Evolutionary conservation across 768 basidiomycete genomes (phyloP), one percentile per base, ranked within the genome.

Genomic region (Naganishia vaughanmartiniae): DNA sequence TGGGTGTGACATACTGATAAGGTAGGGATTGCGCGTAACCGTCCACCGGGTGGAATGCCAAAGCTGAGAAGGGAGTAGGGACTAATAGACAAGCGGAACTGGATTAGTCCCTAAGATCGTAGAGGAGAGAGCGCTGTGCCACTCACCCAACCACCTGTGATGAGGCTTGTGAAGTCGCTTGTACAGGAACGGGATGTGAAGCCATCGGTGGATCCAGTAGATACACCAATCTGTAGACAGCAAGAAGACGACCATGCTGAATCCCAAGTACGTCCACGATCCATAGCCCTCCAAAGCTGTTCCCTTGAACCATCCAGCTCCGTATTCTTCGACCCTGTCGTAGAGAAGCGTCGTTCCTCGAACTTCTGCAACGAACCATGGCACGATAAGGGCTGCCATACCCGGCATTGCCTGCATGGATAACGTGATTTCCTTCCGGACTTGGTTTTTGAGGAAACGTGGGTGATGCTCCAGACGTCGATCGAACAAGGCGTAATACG

Each of bases 31-130:
- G 96, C 31, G 89, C 79, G 79, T 91, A 98, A 1, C 96, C 96
- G 80, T 99, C 96, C 26, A 97, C 82, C 0, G 92, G 92, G 81
- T 99, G 93, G 87, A 99, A 99, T 0, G 96, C 96, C 78, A 97
- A 90, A 28, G 95, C 95, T 36, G 96, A 91, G 76, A 92, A 99
- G 0, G 96, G 96, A 0, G 96, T 96, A 5, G 96, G 94, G 71
- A 99, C 93, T 96, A 77, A 21, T 0, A 28, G 21, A 17, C 15
- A 31, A 33, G 57, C 7, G 10, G 55, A 21, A 56, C 60, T 34
- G 12, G 19, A 33, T 55, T 30, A 55, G 58, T n/a, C 2, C 14
- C 36, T 3, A 11, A n/a, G 54, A 30, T 55, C 31, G 24, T n/a
- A 31, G 15, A n/a, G 65, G 54, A 15, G 26, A 39, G 45, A 28